Conservation (phyloP, 2,329 filamentous ascomycete genomes). For the Aspergillus neotritici region DNA sequence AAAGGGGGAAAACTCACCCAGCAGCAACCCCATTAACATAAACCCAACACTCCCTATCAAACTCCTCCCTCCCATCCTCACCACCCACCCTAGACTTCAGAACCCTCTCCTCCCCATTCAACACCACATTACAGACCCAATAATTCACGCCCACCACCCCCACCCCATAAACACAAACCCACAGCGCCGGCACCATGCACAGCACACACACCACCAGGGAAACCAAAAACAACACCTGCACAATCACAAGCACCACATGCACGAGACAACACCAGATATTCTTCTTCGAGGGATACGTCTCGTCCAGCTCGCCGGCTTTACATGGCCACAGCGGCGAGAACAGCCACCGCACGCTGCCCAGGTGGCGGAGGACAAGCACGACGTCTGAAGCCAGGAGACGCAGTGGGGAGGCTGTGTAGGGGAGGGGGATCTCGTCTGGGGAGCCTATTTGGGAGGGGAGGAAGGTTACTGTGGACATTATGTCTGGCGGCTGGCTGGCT, state of each 20-base stretch:
- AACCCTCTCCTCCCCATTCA: conserved; percentile 48
- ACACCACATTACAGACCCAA: conserved; percentile 23
- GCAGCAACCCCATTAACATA: conserved; percentile 66
- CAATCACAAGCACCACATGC: conserved; percentile 53
- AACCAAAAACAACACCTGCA: conserved; percentile 58
- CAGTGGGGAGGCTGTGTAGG: conserved; percentile 37
- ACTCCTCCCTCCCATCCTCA: conserved; percentile 27
- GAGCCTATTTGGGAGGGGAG: conserved; percentile 8
- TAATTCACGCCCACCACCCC: conserved; percentile 25
- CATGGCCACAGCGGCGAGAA: conserved; percentile 53
- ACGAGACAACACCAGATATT: conserved; percentile 56
- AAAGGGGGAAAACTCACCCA: conserved; percentile 33
- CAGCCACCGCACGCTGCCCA: conserved; percentile 50
- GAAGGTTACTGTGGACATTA: conserved; percentile 4
- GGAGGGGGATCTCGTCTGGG: conserved; percentile 21
- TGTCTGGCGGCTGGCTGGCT: neutral
- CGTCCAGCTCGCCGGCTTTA: conserved; percentile 53
- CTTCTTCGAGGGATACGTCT: conserved; percentile 54
- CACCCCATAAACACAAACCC: conserved; percentile 24
- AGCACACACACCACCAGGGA: conserved; percentile 47
- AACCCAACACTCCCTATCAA: conserved; percentile 66
- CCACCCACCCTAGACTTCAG: conserved; percentile 27
- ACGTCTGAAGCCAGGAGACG: conserved; percentile 17
- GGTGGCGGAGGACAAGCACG: conserved; percentile 28
- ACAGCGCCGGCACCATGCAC: conserved; percentile 40